These are phyloP conservation scores for Sparassis latifolia DNA, from an alignment of 1,284 basidiomycete species.

Conservation along the genomic window DNA sequence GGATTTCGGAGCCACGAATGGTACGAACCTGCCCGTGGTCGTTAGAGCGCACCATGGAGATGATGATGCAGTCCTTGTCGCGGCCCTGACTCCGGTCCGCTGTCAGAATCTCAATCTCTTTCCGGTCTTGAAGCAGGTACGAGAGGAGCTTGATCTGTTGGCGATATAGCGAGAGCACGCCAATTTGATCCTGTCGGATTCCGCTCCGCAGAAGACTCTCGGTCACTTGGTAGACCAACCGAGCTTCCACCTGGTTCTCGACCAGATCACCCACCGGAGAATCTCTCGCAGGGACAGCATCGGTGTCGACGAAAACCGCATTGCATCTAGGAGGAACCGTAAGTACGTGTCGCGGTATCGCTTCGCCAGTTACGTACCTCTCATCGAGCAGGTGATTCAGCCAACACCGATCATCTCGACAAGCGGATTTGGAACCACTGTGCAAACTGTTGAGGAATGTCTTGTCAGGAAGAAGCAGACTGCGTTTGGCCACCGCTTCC, in stretches of 20 bases:
- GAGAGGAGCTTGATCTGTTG: conserved; percentile 90
- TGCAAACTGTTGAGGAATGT: conserved; percentile 38
- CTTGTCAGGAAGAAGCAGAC: conserved; percentile 47
- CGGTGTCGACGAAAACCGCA: conserved; percentile 93
- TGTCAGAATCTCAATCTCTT: conserved; percentile 82
- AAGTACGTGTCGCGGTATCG: conserved; percentile 1
- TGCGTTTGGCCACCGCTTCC: conserved; percentile 57
- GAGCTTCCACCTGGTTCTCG: conserved; percentile 82
- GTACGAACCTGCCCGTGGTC: conserved; percentile 57
- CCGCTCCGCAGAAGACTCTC: conserved; percentile 64
- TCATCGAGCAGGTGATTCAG: conserved; percentile 59
- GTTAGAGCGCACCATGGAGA: conserved; percentile 90
- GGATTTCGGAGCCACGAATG: background rate
- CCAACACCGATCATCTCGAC: conserved; percentile 56
- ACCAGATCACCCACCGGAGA: conserved; percentile 82
- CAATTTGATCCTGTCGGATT: conserved; percentile 67
- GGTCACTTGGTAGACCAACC: conserved; percentile 55
- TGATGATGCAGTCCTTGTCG: conserved; percentile 93
- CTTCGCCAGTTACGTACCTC: conserved; percentile 34
- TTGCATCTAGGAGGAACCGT: conserved; percentile 49
- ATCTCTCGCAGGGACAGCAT: conserved; percentile 69
- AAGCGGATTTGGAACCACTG: conserved; percentile 14
- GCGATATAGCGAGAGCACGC: conserved; percentile 86
- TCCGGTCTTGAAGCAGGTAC: conserved; percentile 43
- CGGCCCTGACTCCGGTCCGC: conserved; percentile 95